Percentiles rank a stretch among this genome's conserved stretches.
phyloP scores from a whole-genome alignment of 257 asterid genomes.

The Salvia hispanica region DNA sequence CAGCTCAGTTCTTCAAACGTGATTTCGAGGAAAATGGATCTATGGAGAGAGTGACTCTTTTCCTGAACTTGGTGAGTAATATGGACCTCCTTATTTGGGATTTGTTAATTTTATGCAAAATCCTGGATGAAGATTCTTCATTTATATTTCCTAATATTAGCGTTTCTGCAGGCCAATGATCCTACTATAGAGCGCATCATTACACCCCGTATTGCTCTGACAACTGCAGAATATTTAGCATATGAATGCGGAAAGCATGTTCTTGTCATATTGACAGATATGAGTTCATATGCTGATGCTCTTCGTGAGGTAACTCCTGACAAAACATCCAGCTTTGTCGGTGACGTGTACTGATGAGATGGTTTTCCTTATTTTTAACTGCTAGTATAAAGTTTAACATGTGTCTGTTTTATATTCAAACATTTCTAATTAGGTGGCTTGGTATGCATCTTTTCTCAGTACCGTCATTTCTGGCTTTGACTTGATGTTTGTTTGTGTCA shows the following conservation, averaged over 20 bases:
- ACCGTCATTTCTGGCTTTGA: constrained; percentile 9
- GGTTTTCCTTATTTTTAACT: constrained; percentile 12
- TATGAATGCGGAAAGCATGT: constrained; percentile 98
- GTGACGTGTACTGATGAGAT: not conserved
- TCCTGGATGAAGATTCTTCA: constrained; percentile 23
- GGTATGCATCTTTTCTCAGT: constrained; percentile 12
- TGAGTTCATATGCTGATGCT: constrained; percentile 99
- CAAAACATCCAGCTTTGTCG: constrained; percentile 14
- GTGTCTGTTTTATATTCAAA: constrained; percentile 2
- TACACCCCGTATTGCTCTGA: constrained; percentile 95
- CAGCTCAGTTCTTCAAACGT: constrained; percentile 97
- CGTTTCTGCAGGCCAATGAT: constrained; percentile 77
- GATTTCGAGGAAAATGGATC: constrained; percentile 99
- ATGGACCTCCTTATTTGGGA: constrained; percentile 13
- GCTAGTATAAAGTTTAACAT: constrained; percentile 6
- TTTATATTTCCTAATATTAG: constrained; percentile 28
- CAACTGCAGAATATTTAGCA: constrained; percentile 95
- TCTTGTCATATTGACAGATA: constrained; percentile 96
- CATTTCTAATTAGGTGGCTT: constrained; percentile 7
- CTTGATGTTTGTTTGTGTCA: not conserved
- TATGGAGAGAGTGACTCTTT: constrained; percentile 98
- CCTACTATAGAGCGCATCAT: constrained; percentile 96
- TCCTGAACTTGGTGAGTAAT: constrained; percentile 76
- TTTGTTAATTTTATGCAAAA: constrained; percentile 8
- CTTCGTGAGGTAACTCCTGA: constrained; percentile 86